Evolutionary conservation across 306 rosid species (phyloP), one percentile per base, ranked within the genome.

Genomic region (Vigna nakashimae): DNA sequence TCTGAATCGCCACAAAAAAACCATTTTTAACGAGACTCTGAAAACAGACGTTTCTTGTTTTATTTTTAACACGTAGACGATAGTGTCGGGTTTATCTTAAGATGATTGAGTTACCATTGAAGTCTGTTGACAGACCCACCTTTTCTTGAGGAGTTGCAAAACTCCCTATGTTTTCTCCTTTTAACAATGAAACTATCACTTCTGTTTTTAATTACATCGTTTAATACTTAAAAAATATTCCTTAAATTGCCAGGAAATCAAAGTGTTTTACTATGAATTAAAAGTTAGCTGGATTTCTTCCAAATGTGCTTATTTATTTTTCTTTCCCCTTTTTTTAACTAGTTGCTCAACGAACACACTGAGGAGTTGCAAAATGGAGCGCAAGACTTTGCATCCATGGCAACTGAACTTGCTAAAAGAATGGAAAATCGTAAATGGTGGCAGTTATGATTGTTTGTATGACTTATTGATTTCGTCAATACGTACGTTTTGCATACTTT

Each of bases 341-440:
- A 90, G 98, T 60, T 83, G 74, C 93, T 94, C 77, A 75, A 87
- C 59, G 48, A 89, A 17, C 87, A 77, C 51, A 81, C 93, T 45
- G 92, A 90, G 80, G 96, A 94, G 82, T 79, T 94, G 80, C 77
- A 81, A 79, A 83, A 34, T 80, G 97, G 97, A 53, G 91, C 97
- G 3, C 83, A 92, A 85, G 83, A 90, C 85, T 94, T 94, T 48
- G 93, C 97, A 84, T 86, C 93, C 28, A 78, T 89, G 96, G 96
- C 97, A 51, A 79, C 69, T 55, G 95, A 94, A 83, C 89, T 92
- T 13, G 89, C 91, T 56, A 89, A 88, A 82, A 87, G 82, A 77
- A 88, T 91, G 94, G 97, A 92, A 87, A 91, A 85, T 83, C 94
- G 94, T 43, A 92, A 94, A 87, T 92, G 98, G 98, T 94, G 98